These are phyloP conservation scores for Hamamelis virginiana DNA, from an alignment of 164 flowering plant genomes.

Conservation along the genomic window DNA sequence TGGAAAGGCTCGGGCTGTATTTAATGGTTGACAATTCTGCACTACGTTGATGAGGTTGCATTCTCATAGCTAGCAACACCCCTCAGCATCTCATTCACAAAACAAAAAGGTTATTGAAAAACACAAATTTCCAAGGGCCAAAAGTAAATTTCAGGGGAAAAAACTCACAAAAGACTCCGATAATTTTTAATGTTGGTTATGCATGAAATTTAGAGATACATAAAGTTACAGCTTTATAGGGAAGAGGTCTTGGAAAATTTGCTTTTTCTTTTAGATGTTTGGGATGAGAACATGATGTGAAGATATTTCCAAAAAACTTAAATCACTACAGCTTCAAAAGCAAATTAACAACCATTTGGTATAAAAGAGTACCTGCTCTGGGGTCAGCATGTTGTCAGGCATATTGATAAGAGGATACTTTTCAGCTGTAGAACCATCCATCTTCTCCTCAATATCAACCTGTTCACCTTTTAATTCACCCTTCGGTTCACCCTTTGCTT, in stretches of 20 bases:
- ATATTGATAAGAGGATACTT: conserved; percentile 72
- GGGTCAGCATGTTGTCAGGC: conserved; percentile 76
- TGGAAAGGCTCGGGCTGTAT: no score
- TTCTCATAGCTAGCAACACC: not conserved
- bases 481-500: conserved; percentile 85
- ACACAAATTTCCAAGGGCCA: not conserved
- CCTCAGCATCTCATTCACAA: not conserved
- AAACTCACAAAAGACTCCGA: not conserved
- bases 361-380: conserved; percentile 69
- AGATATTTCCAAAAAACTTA: not conserved
- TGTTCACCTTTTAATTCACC: conserved; percentile 72
- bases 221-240: not conserved
- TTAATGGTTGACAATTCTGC: no score
- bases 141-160: not conserved
- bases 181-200: not conserved
- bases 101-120: no score
- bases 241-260: not conserved
- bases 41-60: not conserved
- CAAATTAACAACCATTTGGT: not conserved
- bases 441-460: conserved; percentile 63
- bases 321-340: not conserved
- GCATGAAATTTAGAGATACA: not conserved
- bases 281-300: not conserved
- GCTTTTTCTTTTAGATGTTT: not conserved
- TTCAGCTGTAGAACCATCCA: conserved; percentile 50